Evolutionary conservation across 2,329 filamentous ascomycete species (phyloP).

Genomic region (Parastagonospora avenae): DNA sequence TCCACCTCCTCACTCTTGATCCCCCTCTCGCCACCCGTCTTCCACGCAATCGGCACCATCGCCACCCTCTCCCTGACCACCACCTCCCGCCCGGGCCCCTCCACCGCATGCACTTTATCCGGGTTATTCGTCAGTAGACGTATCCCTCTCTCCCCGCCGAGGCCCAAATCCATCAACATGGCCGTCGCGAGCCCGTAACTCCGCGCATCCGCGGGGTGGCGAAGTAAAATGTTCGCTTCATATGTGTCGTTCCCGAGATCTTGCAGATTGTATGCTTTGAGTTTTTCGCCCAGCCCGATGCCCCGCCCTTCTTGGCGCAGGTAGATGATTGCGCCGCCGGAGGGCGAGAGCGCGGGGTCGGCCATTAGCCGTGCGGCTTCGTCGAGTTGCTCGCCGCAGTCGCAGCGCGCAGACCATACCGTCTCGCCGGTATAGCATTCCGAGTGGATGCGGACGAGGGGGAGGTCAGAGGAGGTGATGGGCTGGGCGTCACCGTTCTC

Average conservation of each 20-base stretch:
- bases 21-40: slow-evolving; percentile 74
- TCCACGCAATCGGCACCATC: slow-evolving; percentile 96
- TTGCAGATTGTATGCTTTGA: slow-evolving; percentile 98
- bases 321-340: slow-evolving; percentile 92
- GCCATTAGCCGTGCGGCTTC: slow-evolving; percentile 95
- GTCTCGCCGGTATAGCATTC: slow-evolving; percentile 99
- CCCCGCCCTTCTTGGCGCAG: slow-evolving; percentile 94
- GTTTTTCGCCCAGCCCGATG: slow-evolving; percentile 91
- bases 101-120: slow-evolving; percentile 92
- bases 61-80: slow-evolving; percentile 87
- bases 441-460: slow-evolving; percentile 92
- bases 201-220: slow-evolving; percentile 91
- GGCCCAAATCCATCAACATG: slow-evolving; percentile 85
- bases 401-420: slow-evolving; percentile 95
- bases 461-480: slow-evolving; percentile 53
- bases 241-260: slow-evolving; percentile 97
- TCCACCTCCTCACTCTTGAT: slow-evolving; percentile 89
- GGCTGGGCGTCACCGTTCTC: slow-evolving; percentile 34
- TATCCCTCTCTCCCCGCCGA: slow-evolving; percentile 71
- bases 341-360: slow-evolving; percentile 61
- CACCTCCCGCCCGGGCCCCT: slow-evolving; percentile 87
- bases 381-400: slow-evolving; percentile 96
- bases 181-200: slow-evolving; percentile 97
- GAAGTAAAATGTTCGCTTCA: slow-evolving; percentile 86
- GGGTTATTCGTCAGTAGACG: slow-evolving; percentile 94